Percentiles rank a stretch among this genome's conserved stretches.
These are phyloP conservation scores for Chaetothyriales sp. DNA, from an alignment of 2,329 filamentous ascomycete species.

Conservation along the genomic window DNA sequence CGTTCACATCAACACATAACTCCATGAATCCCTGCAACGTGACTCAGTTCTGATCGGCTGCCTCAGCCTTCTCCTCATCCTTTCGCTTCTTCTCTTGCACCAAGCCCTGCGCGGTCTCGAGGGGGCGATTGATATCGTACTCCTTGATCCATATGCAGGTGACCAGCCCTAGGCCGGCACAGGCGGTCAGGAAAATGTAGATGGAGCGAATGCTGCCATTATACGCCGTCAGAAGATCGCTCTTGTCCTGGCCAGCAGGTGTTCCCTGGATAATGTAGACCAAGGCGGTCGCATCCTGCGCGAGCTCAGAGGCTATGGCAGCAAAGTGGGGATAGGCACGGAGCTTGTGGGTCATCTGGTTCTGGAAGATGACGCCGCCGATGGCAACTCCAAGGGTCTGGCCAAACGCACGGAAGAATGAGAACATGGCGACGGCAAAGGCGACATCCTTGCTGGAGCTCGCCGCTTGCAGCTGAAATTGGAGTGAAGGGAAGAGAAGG, in stretches of 20 bases:
- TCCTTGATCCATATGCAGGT: constrained; percentile 30
- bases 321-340: constrained; percentile 34
- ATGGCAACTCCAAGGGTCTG: constrained; percentile 52
- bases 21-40: too few species aligned
- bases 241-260: constrained; percentile 27
- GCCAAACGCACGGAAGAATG: constrained; percentile 51
- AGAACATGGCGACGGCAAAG: constrained; percentile 49
- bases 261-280: constrained; percentile 44
- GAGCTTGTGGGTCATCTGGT: constrained; percentile 40
- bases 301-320: constrained; percentile 34
- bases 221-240: constrained; percentile 37
- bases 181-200: constrained; percentile 40
- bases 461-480: constrained; percentile 48
- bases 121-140: constrained; percentile 32
- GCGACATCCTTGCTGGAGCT: constrained; percentile 42
- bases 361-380: constrained; percentile 56
- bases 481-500: constrained; percentile 50
- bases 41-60: too few species aligned
- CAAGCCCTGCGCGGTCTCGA: constrained; percentile 36
- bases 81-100: constrained; percentile 24
- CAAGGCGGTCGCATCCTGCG: constrained; percentile 43
- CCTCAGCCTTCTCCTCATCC: constrained; percentile 1
- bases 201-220: constrained; percentile 39
- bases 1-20: too few species aligned
- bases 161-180: constrained; percentile 36